Evolutionary conservation across 2,329 filamentous ascomycete species (phyloP).

Genomic region (Cladophialophora bantiana): DNA sequence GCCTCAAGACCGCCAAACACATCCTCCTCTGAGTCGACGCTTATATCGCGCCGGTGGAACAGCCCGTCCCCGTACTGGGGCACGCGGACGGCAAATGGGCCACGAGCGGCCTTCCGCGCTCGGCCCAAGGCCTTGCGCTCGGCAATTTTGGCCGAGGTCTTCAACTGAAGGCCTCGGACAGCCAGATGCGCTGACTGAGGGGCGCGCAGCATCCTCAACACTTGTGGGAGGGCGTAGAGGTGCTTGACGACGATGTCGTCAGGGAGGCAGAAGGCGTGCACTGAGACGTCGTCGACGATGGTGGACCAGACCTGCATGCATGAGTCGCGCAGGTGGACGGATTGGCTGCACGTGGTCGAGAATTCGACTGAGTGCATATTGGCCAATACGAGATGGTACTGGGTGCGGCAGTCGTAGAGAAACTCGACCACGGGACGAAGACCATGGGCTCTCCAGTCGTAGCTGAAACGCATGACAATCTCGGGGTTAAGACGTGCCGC

Average conservation of each 20-base stretch:
- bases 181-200: slow-evolving; percentile 48
- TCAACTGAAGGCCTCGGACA: slow-evolving; percentile 49
- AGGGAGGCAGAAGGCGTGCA: slow-evolving; percentile 59
- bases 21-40: background rate
- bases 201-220: slow-evolving; percentile 59
- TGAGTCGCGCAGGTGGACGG: slow-evolving; percentile 52
- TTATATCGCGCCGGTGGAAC: slow-evolving; percentile 6
- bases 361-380: slow-evolving; percentile 58
- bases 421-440: slow-evolving; percentile 50
- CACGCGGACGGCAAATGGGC: slow-evolving; percentile 4
- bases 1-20: slow-evolving; percentile 1
- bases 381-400: slow-evolving; percentile 59
- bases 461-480: slow-evolving; percentile 49
- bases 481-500: slow-evolving; percentile 49
- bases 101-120: background rate
- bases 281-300: slow-evolving; percentile 55
- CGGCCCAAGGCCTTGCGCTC: background rate
- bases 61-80: slow-evolving; percentile 2
- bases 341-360: slow-evolving; percentile 51
- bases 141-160: slow-evolving; percentile 35
- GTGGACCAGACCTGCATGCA: slow-evolving; percentile 59
- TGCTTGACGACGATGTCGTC: slow-evolving; percentile 59
- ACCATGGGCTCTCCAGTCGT: slow-evolving; percentile 48
- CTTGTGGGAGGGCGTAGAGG: slow-evolving; percentile 56
- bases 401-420: slow-evolving; percentile 60